Conservation (phyloP, 169 alveolate species). For the Plasmodium vivax region DNA sequence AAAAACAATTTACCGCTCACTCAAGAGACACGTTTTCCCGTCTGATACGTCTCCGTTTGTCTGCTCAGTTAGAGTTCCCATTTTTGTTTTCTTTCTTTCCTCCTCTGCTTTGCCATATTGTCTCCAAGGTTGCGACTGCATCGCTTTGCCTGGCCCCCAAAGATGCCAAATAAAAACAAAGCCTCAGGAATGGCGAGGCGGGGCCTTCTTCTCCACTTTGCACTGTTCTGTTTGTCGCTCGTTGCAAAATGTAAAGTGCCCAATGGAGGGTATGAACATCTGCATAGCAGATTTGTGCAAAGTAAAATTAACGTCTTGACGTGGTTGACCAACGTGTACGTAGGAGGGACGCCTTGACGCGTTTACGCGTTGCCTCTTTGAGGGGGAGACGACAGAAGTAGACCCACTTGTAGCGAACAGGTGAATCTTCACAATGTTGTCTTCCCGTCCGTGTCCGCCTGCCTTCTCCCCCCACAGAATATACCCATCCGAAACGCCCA, state of each 20-base stretch:
- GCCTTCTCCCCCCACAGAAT: not conserved
- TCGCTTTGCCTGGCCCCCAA: not conserved
- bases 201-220: not conserved
- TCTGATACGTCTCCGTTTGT: not conserved
- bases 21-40: not conserved
- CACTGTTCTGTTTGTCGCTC: constrained; percentile 2
- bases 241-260: constrained; percentile 7
- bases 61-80: not conserved
- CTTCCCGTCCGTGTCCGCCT: not conserved
- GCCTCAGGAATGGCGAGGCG: not conserved
- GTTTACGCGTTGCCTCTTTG: not conserved
- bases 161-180: not conserved
- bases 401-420: not conserved
- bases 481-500: constrained; percentile 66
- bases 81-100: not conserved
- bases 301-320: constrained; percentile 73
- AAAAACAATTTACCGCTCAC: not conserved
- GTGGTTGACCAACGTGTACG: constrained; percentile 72
- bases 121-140: not conserved
- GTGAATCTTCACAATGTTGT: not conserved
- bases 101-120: not conserved
- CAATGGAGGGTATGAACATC: constrained; percentile 13
- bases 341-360: not conserved
- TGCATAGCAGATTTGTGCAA: constrained; percentile 43
- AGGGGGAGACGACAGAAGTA: not conserved